phyloP scores from a whole-genome alignment of 2,329 filamentous ascomycete genomes.

The Cladosporium sphaerospermum region DNA sequence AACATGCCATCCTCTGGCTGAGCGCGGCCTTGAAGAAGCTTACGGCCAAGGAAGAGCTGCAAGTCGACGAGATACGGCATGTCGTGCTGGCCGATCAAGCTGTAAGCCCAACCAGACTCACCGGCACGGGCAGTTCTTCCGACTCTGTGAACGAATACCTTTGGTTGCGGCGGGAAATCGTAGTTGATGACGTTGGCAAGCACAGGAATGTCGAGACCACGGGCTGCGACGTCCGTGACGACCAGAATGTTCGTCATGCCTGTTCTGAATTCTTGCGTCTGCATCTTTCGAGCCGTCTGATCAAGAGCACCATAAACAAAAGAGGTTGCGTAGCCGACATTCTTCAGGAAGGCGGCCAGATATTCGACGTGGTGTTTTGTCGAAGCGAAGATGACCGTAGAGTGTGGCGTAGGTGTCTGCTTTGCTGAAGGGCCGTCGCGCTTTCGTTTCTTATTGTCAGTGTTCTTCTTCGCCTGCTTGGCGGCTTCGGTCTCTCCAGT shows the following conservation, averaged over 20 bases:
- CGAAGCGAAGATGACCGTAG: conserved; percentile 88
- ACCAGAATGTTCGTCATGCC: conserved; percentile 86
- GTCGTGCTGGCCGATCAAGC: conserved; percentile 79
- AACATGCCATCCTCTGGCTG: conserved; percentile 59
- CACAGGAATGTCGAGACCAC: conserved; percentile 96
- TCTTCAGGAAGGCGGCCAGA: conserved; percentile 68
- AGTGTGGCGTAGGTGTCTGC: conserved; percentile 77
- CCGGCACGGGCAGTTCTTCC: conserved; percentile 93
- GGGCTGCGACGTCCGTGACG: conserved; percentile 90
- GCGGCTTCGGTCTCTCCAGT: conserved; percentile 54
- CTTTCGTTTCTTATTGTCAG: conserved; percentile 64
- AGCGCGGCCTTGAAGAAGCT: conserved; percentile 65
- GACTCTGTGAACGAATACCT: conserved; percentile 93
- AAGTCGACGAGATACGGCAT: conserved; percentile 88
- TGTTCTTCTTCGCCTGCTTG: conserved; percentile 40
- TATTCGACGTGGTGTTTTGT: conserved; percentile 99
- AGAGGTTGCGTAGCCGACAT: conserved; percentile 81
- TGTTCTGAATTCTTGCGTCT: conserved; percentile 81
- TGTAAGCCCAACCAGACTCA: conserved; percentile 90
- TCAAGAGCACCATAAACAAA: conserved; percentile 94
- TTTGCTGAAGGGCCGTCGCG: conserved; percentile 50
- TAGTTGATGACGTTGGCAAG: conserved; percentile 98
- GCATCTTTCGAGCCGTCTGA: conserved; percentile 84
- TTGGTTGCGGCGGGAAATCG: conserved; percentile 93
- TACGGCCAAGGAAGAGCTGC: conserved; percentile 87